Evolutionary conservation across 345 rosid species (phyloP).

Genomic region (Combretum micranthum): DNA sequence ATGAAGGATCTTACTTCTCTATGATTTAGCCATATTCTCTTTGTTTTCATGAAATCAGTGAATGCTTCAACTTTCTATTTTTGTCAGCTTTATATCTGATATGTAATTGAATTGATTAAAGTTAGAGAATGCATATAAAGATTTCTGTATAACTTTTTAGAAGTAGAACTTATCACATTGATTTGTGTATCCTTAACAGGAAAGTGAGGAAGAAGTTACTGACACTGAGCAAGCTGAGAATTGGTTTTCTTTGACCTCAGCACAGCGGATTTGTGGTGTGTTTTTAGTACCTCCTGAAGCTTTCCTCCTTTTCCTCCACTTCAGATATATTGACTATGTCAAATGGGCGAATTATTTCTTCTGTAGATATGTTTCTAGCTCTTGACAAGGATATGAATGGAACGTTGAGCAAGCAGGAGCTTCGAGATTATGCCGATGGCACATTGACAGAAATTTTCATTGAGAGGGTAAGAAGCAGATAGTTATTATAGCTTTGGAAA

Average conservation of each 20-base stretch:
- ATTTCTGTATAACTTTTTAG: background rate
- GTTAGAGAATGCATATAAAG: background rate
- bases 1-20: too few species aligned
- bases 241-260: slow-evolving; percentile 99
- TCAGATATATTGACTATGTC: background rate
- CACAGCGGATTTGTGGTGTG: slow-evolving; percentile 95
- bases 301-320: background rate
- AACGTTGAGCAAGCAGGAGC: slow-evolving; percentile 92
- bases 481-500: too few species aligned
- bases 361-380: slow-evolving; percentile 86
- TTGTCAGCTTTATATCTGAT: too few species aligned
- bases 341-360: slow-evolving; percentile 9
- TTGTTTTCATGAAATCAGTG: too few species aligned
- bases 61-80: too few species aligned
- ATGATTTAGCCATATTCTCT: too few species aligned
- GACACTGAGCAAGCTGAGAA: slow-evolving; percentile 99
- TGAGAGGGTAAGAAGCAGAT: slow-evolving; percentile 60
- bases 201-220: slow-evolving; percentile 95
- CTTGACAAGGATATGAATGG: slow-evolving; percentile 95
- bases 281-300: slow-evolving; percentile 4
- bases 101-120: too few species aligned
- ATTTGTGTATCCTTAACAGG: slow-evolving; percentile 31
- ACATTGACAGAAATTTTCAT: slow-evolving; percentile 88
- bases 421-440: slow-evolving; percentile 93
- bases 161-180: slow-evolving; percentile 2